These are phyloP conservation scores for Centaurea solstitialis DNA, from an alignment of 129 eudicot species.

Conservation along the genomic window DNA sequence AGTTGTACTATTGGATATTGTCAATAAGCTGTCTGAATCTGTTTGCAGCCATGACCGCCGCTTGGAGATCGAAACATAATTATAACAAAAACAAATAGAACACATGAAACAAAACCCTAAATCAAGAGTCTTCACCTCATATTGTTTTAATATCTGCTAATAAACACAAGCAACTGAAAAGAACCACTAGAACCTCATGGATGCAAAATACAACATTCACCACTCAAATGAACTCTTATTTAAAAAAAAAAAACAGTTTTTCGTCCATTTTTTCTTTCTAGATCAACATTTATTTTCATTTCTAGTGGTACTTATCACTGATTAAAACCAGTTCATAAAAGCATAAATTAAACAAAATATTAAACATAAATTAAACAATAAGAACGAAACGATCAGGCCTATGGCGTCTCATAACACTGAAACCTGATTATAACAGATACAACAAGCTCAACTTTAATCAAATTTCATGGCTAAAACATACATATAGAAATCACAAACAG, in stretches of 20 bases:
- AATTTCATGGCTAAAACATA: neutral
- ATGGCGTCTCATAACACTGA: neutral
- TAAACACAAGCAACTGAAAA: neutral
- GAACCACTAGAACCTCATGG: neutral
- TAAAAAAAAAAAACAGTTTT: neutral
- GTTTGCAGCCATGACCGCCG: neutral
- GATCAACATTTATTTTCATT: neutral
- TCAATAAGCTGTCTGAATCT: neutral
- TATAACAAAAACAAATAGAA: neutral
- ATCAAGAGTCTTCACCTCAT: neutral
- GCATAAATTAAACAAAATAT: neutral
- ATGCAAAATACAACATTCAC: neutral
- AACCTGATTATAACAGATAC: slow-evolving; percentile 1
- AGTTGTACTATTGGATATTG: neutral
- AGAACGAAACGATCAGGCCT: neutral
- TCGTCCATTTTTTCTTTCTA: neutral
- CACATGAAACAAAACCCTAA: neutral
- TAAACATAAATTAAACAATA: slow-evolving; percentile 1
- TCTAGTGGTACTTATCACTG: neutral
- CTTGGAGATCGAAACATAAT: neutral
- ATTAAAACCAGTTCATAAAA: neutral
- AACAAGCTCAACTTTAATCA: slow-evolving; percentile 1
- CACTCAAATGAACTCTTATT: neutral
- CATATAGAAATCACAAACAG: neutral
- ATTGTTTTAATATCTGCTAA: neutral